Evolutionary conservation across 1,139 yeast genomes (phyloP), one percentile per base, ranked within the genome.

Genomic region (Yamadazyma conglobata): DNA sequence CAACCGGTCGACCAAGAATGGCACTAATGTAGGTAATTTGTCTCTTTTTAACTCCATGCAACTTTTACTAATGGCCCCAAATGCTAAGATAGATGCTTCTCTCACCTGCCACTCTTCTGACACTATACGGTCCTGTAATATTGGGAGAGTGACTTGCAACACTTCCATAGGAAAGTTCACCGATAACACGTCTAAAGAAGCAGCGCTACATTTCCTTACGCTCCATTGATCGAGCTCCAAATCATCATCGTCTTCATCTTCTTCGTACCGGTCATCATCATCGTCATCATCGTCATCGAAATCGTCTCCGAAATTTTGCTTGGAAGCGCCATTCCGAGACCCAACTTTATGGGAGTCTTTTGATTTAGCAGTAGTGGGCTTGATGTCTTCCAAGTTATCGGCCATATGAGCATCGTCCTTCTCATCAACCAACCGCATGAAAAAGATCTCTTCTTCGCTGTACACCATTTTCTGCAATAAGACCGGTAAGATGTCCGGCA

Each of bases 31-130:
- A 1, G 96, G 95, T 28, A 91, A 63, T 47, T 84, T 84, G 25
- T 77, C 79, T 14, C 79, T 61, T 11, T 89, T 79, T 33, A 76
- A 70, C 34, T 81, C 85, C 33, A 81, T 67, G 46, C 95, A 88
- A 44, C 96, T 94, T 45, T 82, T 88, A 22, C 95, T 85, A 48
- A 89, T 81, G 18, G 98, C 98, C 37, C 98, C 98, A 53, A 91
- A 75, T 1, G 97, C 96, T 32, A 91, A 68, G 22, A 91, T 89
- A 1, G 96, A 80, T 2, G 96, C 95, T 54, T 91, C 98, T 39
- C 96, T 73, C 10, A 83, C 76, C 23, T 85, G 85, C 98, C 98
- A 91, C 37, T 80, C 75, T 4, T 66, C 60, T 2, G 87, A 73
- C 5, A 73, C 72, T 33, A 91, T 77, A 35, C 79, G 75, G 31